Evolutionary conservation across 257 asterid species (phyloP), one percentile per base, ranked within the genome.

Genomic region (Craterostigma plantagineum): DNA sequence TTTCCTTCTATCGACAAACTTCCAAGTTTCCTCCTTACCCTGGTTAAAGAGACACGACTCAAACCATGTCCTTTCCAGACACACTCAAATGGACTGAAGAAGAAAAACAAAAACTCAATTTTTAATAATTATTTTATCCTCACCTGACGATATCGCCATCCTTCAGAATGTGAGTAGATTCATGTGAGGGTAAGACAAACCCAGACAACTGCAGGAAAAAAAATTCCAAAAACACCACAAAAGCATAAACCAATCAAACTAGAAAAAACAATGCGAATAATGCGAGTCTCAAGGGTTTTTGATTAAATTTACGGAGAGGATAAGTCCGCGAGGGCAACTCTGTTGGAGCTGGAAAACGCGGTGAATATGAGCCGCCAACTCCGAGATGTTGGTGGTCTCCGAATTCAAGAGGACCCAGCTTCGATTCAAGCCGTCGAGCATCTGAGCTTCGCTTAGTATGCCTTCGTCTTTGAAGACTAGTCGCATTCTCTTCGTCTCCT

Each of bases 271-370:
- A 41, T n/a, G 16, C 12, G 16, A 14, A 41, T 6, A 41, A 41
- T 12, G 17, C 16, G 14, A 8, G 45, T 3, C 1, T 14, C 14
- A 12, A 1, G 45, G 17, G 45, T 23, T 6, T 23, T 23, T 23
- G 30, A 23, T 23, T 23, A 23, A 1, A 42, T 50, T 18, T 67
- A 87, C 98, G 42, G 72, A 74, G 61, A 87, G 86, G 38, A 74
- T 56, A 54, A 87, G 72, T 50, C 98, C 98, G 38, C 72, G 46
- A 35, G 98, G 93, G 53, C 95, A 87, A 42, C 93, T 62, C 9
- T 51, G 68, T 35, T 70, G 73, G 56, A 87, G 95, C 9, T 75
- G 73, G 67, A 79, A 87, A 50, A 63, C 63, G 49, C 51, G 69
- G 46, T 82, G 76, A 35, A 87, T 55, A 51, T 74, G 65, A 44